Conservation (phyloP, 192 early-diverging fungal genomes). For the Chytriomyces hyalinus region DNA sequence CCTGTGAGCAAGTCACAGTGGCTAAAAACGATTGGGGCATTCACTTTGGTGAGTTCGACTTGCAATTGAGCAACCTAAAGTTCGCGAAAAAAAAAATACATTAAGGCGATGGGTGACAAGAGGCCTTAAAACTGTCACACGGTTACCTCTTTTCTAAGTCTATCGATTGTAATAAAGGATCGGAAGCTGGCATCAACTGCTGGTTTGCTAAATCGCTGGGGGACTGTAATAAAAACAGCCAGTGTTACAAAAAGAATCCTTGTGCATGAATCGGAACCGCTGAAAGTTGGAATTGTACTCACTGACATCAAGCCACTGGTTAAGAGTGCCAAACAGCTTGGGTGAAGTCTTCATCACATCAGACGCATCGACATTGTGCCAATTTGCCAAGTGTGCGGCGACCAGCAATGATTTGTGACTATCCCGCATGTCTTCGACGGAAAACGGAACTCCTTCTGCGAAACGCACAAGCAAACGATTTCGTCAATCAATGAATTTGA, state of each 20-base stretch:
- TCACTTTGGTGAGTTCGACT: constrained; percentile 53
- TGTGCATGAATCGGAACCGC: background rate
- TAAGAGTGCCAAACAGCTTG: constrained; percentile 72
- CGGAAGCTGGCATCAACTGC: constrained; percentile 62
- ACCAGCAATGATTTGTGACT: constrained; percentile 74
- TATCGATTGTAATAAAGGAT: constrained; percentile 21
- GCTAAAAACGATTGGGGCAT: constrained; percentile 85
- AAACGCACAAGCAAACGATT: constrained; percentile 50
- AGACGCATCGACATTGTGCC: constrained; percentile 69
- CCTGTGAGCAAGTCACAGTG: constrained; percentile 93
- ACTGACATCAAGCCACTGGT: constrained; percentile 74
- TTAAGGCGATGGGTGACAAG: background rate
- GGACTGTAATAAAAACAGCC: constrained; percentile 49
- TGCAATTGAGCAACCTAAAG: constrained; percentile 23
- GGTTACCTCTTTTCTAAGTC: constrained; percentile 34
- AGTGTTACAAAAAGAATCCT: background rate
- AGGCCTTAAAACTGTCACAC: background rate
- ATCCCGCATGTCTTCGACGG: constrained; percentile 69
- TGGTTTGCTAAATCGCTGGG: constrained; percentile 60
- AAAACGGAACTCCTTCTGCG: constrained; percentile 51
- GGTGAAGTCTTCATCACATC: constrained; percentile 51
- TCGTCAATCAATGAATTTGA: background rate
- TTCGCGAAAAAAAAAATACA: background rate
- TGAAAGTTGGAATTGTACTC: constrained; percentile 14
- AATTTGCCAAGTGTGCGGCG: constrained; percentile 76